A percentile compares a stretch with the other conserved stretches of the same genome.
Conservation (phyloP, 2,329 filamentous ascomycete genomes). For the Onygenales sp. region DNA sequence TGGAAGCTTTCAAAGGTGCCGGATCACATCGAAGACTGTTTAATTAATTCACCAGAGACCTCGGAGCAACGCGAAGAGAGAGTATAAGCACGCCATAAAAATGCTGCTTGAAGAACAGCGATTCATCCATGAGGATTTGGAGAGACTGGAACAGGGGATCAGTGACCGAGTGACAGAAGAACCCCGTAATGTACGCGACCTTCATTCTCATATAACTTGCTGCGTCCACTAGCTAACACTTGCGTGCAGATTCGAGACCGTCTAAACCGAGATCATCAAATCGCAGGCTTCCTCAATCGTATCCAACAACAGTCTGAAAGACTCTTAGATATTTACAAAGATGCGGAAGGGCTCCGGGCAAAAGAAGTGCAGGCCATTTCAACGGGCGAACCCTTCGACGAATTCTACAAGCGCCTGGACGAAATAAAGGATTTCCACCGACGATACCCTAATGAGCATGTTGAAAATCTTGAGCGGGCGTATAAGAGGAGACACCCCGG, state of each 20-base stretch:
- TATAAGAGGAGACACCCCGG: constrained; percentile 66
- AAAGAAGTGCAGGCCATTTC: constrained; percentile 78
- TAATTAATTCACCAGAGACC: neutral
- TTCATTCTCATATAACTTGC: constrained; percentile 2
- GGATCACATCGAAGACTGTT: neutral
- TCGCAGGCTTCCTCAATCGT: constrained; percentile 74
- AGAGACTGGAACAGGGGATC: constrained; percentile 89
- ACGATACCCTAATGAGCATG: constrained; percentile 85
- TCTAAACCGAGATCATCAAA: constrained; percentile 83
- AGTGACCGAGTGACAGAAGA: constrained; percentile 83
- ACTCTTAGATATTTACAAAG: constrained; percentile 74
- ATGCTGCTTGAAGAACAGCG: constrained; percentile 91
- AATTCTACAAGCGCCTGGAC: constrained; percentile 78
- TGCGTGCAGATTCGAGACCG: constrained; percentile 69
- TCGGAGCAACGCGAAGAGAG: neutral
- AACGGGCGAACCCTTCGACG: constrained; percentile 75
- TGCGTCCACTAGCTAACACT: constrained; percentile 11
- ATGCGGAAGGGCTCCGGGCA: constrained; percentile 60
- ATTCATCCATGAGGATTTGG: constrained; percentile 89
- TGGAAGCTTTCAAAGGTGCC: neutral
- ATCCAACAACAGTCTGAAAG: constrained; percentile 79
- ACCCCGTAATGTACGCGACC: constrained; percentile 64
- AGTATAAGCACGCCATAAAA: constrained; percentile 7
- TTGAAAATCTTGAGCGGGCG: constrained; percentile 87
- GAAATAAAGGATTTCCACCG: constrained; percentile 81